Conservation (phyloP, 164 flowering plant genomes). For the Chloranthus sessilifolius region DNA sequence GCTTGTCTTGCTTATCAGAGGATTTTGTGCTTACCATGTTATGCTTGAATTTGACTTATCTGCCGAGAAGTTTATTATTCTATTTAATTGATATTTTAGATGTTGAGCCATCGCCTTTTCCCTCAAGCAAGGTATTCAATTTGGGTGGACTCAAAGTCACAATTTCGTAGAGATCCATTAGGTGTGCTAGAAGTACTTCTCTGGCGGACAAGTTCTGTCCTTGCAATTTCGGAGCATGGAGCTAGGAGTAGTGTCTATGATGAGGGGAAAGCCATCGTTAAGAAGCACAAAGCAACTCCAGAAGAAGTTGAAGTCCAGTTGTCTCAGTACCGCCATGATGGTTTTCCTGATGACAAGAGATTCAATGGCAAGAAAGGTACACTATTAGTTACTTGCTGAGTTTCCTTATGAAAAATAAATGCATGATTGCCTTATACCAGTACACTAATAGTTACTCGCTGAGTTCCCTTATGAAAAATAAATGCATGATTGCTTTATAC, state of each 20-base stretch:
- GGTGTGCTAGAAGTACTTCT: slow-evolving; percentile 94
- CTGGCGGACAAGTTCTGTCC: slow-evolving; percentile 77
- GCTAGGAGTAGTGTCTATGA: slow-evolving; percentile 94
- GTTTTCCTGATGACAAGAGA: slow-evolving; percentile 81
- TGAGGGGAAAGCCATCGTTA: slow-evolving; percentile 90
- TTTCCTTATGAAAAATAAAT: too few species aligned
- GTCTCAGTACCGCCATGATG: slow-evolving; percentile 71
- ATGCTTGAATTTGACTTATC: not conserved
- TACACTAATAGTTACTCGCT: too few species aligned
- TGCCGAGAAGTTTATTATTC: not conserved
- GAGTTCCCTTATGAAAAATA: too few species aligned
- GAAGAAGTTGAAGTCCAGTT: slow-evolving; percentile 88
- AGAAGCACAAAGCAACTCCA: slow-evolving; percentile 90
- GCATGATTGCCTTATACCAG: too few species aligned
- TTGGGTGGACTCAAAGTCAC: slow-evolving; percentile 98
- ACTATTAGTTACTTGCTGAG: too few species aligned
- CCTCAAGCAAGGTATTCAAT: slow-evolving; percentile 81
- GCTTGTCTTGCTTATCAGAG: too few species aligned
- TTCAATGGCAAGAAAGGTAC: slow-evolving; percentile 91
- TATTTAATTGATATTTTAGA: slow-evolving; percentile 48
- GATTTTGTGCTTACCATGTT: not conserved
- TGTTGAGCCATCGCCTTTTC: slow-evolving; percentile 87
- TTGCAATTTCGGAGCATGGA: slow-evolving; percentile 96
- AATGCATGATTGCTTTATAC: too few species aligned
- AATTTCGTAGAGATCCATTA: slow-evolving; percentile 88